A percentile compares a stretch with the other conserved stretches of the same genome.
Evolutionary conservation across 1,139 yeast species (phyloP).

Genomic region (Blastobotrys elegans): DNA sequence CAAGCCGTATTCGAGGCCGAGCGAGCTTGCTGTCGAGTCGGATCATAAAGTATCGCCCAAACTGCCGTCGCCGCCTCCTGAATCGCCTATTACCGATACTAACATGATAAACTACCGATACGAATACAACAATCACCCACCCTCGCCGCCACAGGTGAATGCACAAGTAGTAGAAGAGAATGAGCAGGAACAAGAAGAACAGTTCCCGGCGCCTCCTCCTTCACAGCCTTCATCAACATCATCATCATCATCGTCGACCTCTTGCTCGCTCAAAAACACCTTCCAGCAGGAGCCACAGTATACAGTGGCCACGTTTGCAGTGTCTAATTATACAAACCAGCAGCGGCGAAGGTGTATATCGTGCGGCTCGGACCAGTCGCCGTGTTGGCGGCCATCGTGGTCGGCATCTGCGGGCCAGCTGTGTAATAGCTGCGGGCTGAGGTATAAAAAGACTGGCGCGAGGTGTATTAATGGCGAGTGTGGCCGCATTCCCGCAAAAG

Average conservation of each 20-base stretch:
- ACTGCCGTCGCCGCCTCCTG: constrained; percentile 15
- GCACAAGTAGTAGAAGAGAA: not conserved
- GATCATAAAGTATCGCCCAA: constrained; percentile 1
- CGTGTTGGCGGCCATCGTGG: constrained; percentile 99
- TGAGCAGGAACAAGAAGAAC: not conserved
- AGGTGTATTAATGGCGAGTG: constrained; percentile 74
- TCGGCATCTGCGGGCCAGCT: constrained; percentile 80
- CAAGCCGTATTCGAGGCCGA: not conserved
- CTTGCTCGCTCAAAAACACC: not conserved
- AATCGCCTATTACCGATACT: constrained; percentile 1
- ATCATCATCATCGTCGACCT: not conserved
- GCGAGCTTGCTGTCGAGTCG: not conserved
- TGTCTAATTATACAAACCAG: constrained; percentile 3
- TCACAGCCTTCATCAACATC: not conserved
- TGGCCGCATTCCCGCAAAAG: constrained; percentile 89
- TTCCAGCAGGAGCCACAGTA: constrained; percentile 6
- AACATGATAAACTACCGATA: not conserved
- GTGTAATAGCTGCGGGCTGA: constrained; percentile 92
- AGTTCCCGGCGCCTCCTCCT: not conserved
- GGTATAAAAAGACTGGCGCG: constrained; percentile 91
- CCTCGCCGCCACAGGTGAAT: not conserved
- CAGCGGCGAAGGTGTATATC: constrained; percentile 58
- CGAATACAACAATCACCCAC: not conserved
- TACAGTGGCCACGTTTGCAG: constrained; percentile 9
- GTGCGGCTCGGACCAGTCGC: constrained; percentile 87